phyloP scores from a whole-genome alignment of 345 rosid genomes.

The Rhodomyrtus tomentosa region DNA sequence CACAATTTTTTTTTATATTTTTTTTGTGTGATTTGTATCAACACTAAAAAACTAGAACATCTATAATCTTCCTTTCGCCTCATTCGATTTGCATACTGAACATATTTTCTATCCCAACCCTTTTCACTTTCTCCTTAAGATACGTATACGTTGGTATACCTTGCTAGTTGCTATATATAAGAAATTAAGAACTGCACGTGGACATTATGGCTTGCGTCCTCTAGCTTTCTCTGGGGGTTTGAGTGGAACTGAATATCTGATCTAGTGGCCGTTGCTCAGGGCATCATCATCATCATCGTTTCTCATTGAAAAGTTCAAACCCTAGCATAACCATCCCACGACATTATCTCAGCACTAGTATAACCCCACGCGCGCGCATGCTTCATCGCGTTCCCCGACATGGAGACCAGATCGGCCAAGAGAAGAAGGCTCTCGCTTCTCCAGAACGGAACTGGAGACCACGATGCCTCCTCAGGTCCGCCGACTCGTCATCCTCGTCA shows the following conservation, averaged over 20 bases:
- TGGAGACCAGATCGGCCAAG: constrained; percentile 77
- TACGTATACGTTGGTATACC: background rate
- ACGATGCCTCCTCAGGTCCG: background rate
- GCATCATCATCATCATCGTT: background rate
- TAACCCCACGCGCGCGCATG: background rate
- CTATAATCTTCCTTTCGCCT: background rate
- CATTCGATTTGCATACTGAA: background rate
- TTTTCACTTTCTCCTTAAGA: background rate
- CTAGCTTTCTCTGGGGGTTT: background rate
- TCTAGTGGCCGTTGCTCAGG: background rate
- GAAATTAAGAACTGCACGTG: background rate
- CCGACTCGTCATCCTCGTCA: background rate
- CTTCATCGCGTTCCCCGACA: background rate
- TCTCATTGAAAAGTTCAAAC: constrained; percentile 8
- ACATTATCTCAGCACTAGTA: background rate
- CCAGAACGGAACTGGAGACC: background rate
- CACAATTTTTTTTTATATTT: background rate
- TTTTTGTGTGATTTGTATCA: background rate
- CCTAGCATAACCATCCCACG: constrained; percentile 1
- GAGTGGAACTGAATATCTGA: background rate
- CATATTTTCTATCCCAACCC: background rate
- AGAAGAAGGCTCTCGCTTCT: constrained; percentile 28
- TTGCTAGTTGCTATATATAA: background rate
- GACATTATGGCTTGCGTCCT: background rate
- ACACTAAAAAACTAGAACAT: background rate